Percentiles rank a stretch among this genome's conserved stretches.
Conservation (phyloP, 1,139 yeast genomes). For the Diutina ranongensis region DNA sequence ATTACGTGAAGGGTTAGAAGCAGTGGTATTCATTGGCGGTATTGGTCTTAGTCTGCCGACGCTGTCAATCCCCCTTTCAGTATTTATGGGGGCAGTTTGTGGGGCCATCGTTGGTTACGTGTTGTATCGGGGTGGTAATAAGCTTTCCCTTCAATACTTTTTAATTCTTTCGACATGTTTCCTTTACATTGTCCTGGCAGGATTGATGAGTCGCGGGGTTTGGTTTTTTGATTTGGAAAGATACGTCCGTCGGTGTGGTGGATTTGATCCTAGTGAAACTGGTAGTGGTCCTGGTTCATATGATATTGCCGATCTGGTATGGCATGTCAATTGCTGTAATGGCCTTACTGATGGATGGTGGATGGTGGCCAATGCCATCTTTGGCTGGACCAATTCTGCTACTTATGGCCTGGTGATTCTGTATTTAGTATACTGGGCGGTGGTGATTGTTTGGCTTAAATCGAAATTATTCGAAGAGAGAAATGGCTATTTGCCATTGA, state of each 20-base stretch:
- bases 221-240: conserved; percentile 13
- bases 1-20: conserved; percentile 37
- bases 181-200: conserved; percentile 13
- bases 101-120: conserved; percentile 11
- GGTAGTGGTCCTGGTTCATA: conserved; percentile 13
- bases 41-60: conserved; percentile 20
- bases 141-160: conserved; percentile 13
- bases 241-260: conserved; percentile 12
- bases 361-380: conserved; percentile 23
- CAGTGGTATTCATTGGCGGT: conserved; percentile 36
- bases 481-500: conserved; percentile 44
- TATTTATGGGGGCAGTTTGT: conserved; percentile 9
- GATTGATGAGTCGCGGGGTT: conserved; percentile 12
- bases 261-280: conserved; percentile 12
- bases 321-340: conserved; percentile 14
- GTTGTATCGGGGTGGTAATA: conserved; percentile 12
- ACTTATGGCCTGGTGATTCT: conserved; percentile 84
- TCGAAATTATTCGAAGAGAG: conserved; percentile 48
- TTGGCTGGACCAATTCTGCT: conserved; percentile 96
- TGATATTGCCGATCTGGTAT: conserved; percentile 11
- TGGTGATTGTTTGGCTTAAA: conserved; percentile 37
- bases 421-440: conserved; percentile 67
- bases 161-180: conserved; percentile 12
- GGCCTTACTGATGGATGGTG: conserved; percentile 14
- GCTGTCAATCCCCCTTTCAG: conserved; percentile 11